phyloP scores from a whole-genome alignment of 495 filamentous ascomycete genomes.

The Astrothelium macrocarpum region DNA sequence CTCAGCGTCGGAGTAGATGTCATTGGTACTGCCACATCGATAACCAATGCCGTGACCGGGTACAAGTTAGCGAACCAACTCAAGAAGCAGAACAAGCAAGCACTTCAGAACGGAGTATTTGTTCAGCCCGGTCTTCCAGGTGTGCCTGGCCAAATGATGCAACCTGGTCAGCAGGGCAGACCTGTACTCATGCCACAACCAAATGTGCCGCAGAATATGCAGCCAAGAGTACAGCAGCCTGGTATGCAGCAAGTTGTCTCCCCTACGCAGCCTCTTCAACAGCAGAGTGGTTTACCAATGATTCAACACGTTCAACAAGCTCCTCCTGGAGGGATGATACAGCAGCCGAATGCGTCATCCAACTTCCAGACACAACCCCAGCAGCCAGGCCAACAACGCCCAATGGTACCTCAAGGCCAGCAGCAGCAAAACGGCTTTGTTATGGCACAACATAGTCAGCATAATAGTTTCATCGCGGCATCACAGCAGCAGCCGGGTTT shows the following conservation, averaged over 20 bases:
- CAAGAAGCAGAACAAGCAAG: not conserved
- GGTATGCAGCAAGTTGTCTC: not conserved
- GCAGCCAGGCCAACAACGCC: too few relatives aligned
- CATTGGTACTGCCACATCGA: not conserved
- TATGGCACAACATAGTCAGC: too few relatives aligned
- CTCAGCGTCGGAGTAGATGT: not conserved
- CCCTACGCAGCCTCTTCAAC: not conserved
- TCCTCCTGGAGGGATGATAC: too few relatives aligned
- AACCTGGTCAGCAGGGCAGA: not conserved
- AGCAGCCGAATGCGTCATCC: too few relatives aligned
- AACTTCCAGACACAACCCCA: too few relatives aligned
- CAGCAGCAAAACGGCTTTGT: too few relatives aligned
- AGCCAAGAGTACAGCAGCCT: not conserved
- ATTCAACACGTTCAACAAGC: too few relatives aligned
- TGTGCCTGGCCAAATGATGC: not conserved
- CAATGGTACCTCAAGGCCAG: too few relatives aligned
- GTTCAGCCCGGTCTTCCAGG: not conserved
- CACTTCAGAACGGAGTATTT: not conserved
- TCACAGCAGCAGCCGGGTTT: not conserved
- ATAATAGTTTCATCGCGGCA: too few relatives aligned
- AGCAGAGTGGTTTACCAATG: not conserved
- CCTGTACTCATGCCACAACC: not conserved
- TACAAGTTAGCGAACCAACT: not conserved
- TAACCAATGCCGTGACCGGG: not conserved
- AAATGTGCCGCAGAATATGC: not conserved